phyloP scores from a whole-genome alignment of 768 basidiomycete species.

The Guyanaporus albipodus region DNA sequence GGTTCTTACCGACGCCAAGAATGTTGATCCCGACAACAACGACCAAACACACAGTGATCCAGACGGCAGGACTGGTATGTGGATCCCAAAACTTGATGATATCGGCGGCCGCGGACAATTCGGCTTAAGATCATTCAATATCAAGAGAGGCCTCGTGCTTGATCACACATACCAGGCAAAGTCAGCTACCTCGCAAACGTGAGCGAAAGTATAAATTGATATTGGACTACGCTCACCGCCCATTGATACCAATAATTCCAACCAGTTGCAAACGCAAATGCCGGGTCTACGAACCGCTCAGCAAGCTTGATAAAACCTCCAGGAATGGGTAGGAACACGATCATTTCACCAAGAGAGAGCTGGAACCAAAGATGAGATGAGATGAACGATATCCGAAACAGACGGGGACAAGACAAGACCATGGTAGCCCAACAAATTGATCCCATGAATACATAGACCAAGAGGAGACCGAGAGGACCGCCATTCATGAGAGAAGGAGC shows the following conservation, averaged over 20 bases:
- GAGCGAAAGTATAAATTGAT: neutral
- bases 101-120: slow-evolving; percentile 46
- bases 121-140: slow-evolving; percentile 24
- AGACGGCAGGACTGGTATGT: slow-evolving; percentile 39
- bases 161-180: neutral
- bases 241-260: slow-evolving; percentile 8
- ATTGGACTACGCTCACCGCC: neutral
- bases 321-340: neutral
- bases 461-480: slow-evolving; percentile 2
- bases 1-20: slow-evolving; percentile 33
- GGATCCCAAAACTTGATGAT: slow-evolving; percentile 44
- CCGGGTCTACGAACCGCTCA: slow-evolving; percentile 2
- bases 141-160: neutral
- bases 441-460: neutral
- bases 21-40: slow-evolving; percentile 44
- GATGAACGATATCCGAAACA: neutral
- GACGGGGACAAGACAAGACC: neutral
- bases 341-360: slow-evolving; percentile 6
- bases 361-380: neutral
- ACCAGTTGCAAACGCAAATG: slow-evolving; percentile 3
- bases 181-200: neutral
- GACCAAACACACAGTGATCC: slow-evolving; percentile 47
- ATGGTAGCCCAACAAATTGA: slow-evolving; percentile 1
- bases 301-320: slow-evolving; percentile 5
- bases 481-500: neutral